phyloP scores from a whole-genome alignment of 2,329 filamentous ascomycete genomes.

The Epichloe uncinata region DNA sequence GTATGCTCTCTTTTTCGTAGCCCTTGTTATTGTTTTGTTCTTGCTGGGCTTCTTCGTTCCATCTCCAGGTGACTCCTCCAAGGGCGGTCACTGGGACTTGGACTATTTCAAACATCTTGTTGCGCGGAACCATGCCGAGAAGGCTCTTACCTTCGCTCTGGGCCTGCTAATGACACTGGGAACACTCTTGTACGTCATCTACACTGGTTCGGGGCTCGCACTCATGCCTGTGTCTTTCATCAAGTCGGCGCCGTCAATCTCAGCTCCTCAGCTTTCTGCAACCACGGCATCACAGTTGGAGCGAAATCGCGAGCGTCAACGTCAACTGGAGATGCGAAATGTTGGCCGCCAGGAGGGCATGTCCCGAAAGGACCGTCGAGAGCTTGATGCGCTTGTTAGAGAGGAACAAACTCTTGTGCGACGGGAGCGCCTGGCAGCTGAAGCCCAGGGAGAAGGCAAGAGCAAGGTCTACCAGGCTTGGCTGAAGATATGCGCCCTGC shows the following conservation, averaged over 20 bases:
- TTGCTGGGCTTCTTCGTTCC: conserved; percentile 90
- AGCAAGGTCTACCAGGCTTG: conserved; percentile 61
- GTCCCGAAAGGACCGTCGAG: conserved; percentile 72
- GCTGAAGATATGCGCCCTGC: conserved; percentile 67
- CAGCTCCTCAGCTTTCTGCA: conserved; percentile 63
- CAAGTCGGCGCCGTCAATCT: conserved; percentile 79
- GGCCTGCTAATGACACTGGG: conserved; percentile 83
- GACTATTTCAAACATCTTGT: conserved; percentile 86
- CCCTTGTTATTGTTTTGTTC: conserved; percentile 71
- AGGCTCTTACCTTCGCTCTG: conserved; percentile 78
- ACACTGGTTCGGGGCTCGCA: conserved; percentile 80
- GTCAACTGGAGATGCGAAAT: conserved; percentile 79
- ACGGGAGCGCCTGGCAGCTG: conserved; percentile 74
- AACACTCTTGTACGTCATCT: conserved; percentile 73
- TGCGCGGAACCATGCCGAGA: conserved; percentile 70
- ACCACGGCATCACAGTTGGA: conserved; percentile 71
- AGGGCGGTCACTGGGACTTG: conserved; percentile 55
- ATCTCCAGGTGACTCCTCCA: conserved; percentile 52
- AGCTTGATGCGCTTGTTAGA: conserved; percentile 73
- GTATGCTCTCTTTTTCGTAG: conserved; percentile 77
- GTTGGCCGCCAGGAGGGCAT: conserved; percentile 61
- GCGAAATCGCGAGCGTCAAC: conserved; percentile 79
- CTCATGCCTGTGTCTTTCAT: conserved; percentile 83
- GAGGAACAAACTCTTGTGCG: conserved; percentile 89
- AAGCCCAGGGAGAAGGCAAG: conserved; percentile 65